Evolutionary conservation across 2,329 filamentous ascomycete species (phyloP).

Genomic region (Sarocladium kiliense): DNA sequence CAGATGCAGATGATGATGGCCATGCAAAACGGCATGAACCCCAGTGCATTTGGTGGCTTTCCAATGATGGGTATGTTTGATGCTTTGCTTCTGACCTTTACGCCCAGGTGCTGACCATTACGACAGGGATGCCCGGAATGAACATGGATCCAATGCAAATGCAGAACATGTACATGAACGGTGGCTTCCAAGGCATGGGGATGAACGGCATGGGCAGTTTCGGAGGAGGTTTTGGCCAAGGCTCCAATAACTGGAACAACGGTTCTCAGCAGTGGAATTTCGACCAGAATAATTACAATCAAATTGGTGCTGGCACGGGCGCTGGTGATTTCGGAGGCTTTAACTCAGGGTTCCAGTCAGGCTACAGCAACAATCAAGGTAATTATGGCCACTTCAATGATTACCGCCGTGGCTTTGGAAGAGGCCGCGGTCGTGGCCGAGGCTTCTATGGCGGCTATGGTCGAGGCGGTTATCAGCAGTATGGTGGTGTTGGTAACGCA

Average conservation of each 20-base stretch:
- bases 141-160: constrained; percentile 76
- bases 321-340: constrained; percentile 75
- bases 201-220: constrained; percentile 73
- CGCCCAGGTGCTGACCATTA: background rate
- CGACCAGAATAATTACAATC: constrained; percentile 85
- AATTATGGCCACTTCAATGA: constrained; percentile 82
- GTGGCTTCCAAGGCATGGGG: constrained; percentile 74
- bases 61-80: constrained; percentile 79
- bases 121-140: constrained; percentile 51
- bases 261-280: constrained; percentile 78
- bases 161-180: constrained; percentile 75
- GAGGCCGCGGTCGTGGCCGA: constrained; percentile 61
- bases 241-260: constrained; percentile 70
- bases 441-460: constrained; percentile 46
- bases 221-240: constrained; percentile 55
- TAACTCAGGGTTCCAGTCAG: constrained; percentile 73
- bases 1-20: constrained; percentile 79
- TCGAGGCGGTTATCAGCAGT: constrained; percentile 29
- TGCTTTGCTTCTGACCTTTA: background rate
- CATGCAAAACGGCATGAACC: constrained; percentile 64
- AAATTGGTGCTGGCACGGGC: constrained; percentile 78
- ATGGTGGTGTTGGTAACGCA: constrained; percentile 32
- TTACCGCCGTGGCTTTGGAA: constrained; percentile 66
- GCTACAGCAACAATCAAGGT: constrained; percentile 63
- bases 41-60: constrained; percentile 51